Conservation (phyloP, 495 filamentous ascomycete species). For the Opeltia flavorubescens region DNA sequence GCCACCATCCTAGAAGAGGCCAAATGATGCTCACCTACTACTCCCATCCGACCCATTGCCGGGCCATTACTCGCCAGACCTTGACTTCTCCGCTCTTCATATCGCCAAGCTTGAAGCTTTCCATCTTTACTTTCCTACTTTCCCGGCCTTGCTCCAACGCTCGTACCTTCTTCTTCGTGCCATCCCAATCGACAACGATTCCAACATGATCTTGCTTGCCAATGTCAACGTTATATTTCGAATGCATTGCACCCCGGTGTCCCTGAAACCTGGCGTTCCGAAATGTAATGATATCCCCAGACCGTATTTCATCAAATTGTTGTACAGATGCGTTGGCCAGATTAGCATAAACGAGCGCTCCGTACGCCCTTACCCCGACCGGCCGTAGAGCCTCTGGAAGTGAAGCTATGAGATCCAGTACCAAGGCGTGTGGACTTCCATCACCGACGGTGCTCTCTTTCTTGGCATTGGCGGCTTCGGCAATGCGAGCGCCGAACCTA, state of each 20-base stretch:
- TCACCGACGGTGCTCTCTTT: slow-evolving; percentile 74
- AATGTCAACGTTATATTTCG: slow-evolving; percentile 80
- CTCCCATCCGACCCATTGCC: slow-evolving; percentile 85
- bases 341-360: slow-evolving; percentile 84
- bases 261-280: slow-evolving; percentile 93
- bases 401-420: slow-evolving; percentile 63
- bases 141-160: slow-evolving; percentile 94
- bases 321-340: slow-evolving; percentile 81
- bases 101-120: slow-evolving; percentile 88
- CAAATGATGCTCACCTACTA: not conserved
- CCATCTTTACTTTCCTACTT: slow-evolving; percentile 83
- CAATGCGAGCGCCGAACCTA: slow-evolving; percentile 60
- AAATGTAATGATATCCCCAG: slow-evolving; percentile 86
- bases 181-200: slow-evolving; percentile 97
- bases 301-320: slow-evolving; percentile 85
- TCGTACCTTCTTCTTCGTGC: slow-evolving; percentile 93
- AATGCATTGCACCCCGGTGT: slow-evolving; percentile 86
- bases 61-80: slow-evolving; percentile 91
- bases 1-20: not conserved
- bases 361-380: slow-evolving; percentile 75
- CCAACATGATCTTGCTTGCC: slow-evolving; percentile 89
- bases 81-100: slow-evolving; percentile 88
- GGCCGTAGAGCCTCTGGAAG: slow-evolving; percentile 63
- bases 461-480: slow-evolving; percentile 47
- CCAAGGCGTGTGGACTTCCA: slow-evolving; percentile 59